phyloP scores from a whole-genome alignment of 441 rosid genomes.

The Gossypium lobatum region DNA sequence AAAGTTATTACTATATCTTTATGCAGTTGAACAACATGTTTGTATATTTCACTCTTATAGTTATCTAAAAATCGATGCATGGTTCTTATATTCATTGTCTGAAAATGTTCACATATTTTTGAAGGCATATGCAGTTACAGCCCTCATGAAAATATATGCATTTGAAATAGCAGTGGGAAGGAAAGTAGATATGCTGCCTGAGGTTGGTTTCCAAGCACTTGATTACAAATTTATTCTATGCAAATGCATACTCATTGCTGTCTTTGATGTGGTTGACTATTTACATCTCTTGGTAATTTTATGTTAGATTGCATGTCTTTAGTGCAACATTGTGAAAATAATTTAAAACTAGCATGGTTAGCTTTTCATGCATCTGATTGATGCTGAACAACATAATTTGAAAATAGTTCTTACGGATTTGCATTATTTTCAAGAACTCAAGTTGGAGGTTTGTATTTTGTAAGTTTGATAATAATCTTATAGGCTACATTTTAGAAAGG shows the following conservation, averaged over 20 bases:
- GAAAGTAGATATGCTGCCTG: slow-evolving; percentile 78
- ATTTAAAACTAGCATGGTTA: background rate
- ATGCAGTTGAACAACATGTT: slow-evolving; percentile 1
- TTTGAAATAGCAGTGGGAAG: slow-evolving; percentile 89
- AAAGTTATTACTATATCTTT: background rate
- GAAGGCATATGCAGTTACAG: slow-evolving; percentile 89
- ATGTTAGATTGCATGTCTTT: background rate
- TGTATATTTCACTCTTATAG: background rate
- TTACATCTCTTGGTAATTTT: background rate
- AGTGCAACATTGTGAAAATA: background rate
- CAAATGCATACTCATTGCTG: slow-evolving; percentile 2
- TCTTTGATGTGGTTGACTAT: background rate
- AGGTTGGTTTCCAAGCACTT: slow-evolving; percentile 44
- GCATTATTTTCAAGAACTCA: background rate
- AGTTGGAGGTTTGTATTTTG: background rate
- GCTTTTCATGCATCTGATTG: background rate
- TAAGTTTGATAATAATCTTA: background rate
- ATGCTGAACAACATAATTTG: background rate
- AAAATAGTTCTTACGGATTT: background rate
- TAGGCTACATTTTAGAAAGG: background rate
- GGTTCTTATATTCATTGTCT: slow-evolving; percentile 5
- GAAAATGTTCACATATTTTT: slow-evolving; percentile 22
- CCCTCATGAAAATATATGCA: slow-evolving; percentile 83
- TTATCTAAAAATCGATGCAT: background rate
- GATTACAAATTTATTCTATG: background rate